Conservation (phyloP, 2,329 filamentous ascomycete genomes). For the Lizonia empirigonia region DNA sequence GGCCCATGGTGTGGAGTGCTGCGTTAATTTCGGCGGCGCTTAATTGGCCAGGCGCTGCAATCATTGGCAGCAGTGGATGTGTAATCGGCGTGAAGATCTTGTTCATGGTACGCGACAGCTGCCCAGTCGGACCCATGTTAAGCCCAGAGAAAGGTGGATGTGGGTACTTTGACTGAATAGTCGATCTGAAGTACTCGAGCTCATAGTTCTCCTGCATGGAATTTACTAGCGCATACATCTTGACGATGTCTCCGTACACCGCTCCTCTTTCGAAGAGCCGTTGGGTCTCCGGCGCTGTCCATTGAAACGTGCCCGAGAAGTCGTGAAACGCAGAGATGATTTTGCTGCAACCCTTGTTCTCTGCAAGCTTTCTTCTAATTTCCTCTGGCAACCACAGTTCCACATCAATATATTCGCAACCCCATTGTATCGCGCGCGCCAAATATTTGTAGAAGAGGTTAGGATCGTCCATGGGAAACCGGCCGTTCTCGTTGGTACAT, state of each 20-base stretch:
- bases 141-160: conserved; percentile 79
- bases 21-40: conserved; percentile 85
- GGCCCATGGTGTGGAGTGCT: conserved; percentile 76
- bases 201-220: conserved; percentile 88
- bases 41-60: conserved; percentile 84
- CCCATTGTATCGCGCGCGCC: conserved; percentile 85
- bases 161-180: conserved; percentile 71
- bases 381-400: conserved; percentile 84
- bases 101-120: conserved; percentile 82
- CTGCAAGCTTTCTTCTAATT: conserved; percentile 70
- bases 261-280: conserved; percentile 73
- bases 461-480: conserved; percentile 82
- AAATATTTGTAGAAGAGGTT: conserved; percentile 77
- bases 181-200: conserved; percentile 84
- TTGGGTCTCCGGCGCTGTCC: conserved; percentile 75
- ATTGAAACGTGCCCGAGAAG: conserved; percentile 82
- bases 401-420: conserved; percentile 87
- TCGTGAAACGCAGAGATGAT: conserved; percentile 94
- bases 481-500: conserved; percentile 80
- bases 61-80: conserved; percentile 80
- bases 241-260: conserved; percentile 82
- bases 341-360: conserved; percentile 75
- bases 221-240: conserved; percentile 86
- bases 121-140: conserved; percentile 86
- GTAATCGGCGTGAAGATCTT: conserved; percentile 88